Evolutionary conservation across 495 filamentous ascomycete species (phyloP), one percentile per base, ranked within the genome.

Genomic region (Xylaria sp.): DNA sequence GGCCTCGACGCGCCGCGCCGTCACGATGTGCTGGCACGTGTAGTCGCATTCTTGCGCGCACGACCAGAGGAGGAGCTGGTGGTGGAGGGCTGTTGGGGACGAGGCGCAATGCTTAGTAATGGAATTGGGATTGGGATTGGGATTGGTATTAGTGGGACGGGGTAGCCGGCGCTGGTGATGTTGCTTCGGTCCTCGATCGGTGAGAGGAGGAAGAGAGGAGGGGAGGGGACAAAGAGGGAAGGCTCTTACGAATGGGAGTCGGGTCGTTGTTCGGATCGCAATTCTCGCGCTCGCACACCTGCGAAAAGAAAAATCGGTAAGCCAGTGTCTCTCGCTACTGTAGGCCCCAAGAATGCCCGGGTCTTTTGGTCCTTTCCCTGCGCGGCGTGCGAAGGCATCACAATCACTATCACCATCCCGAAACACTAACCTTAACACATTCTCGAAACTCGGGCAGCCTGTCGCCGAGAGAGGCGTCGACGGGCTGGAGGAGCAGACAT

Each of bases 1-100:
- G 81, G 88, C 87, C 46, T 88, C 84, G 61, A 93, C 80, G 69
- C 96, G 93, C 29, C 79, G 82, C 69, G 92, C 81, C 65, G 96
- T 98, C 64, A 96, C 86, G 80, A 97, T 92, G 85, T 97, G 96
- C 80, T 99, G 96, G 86, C 96, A 99, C 58, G 92, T 92, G 85
- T 99, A 97, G 84, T 99, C 96, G 87, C 96, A 99, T 87, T 99
- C 95, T 76, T 90, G 79, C 43, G 93, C 90, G 83, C 96, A 99
- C 74, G 84, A 85, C 92, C 92, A 94, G 80, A 93, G 79, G 75
- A 93, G 88, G 72, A 94, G 85, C 44, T 88, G 89, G 80, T 85
- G 92, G 76, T 90, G 85, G 78, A 93, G 75, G 70, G 92, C 91
- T 89, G 78, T 33, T 33, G 17, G 14, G 59, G 24, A 44, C 37